These are phyloP conservation scores for Pythium pyrilobum DNA, from an alignment of 352 stramenopile species.

Conservation along the genomic window DNA sequence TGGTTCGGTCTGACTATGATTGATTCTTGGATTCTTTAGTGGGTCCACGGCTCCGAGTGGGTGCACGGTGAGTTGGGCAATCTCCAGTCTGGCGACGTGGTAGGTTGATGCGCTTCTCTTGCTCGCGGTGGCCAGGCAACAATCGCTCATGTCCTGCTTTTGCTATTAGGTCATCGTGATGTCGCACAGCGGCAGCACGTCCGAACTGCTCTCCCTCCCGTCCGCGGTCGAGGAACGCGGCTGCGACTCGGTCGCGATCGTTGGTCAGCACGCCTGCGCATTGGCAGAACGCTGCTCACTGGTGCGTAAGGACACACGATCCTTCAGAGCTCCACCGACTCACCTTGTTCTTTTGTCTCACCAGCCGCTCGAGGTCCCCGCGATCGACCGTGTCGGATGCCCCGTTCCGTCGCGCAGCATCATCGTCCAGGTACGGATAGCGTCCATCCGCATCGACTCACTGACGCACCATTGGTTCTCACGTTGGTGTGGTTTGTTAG, in stretches of 20 bases:
- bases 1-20: not conserved
- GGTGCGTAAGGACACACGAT: not conserved
- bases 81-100: constrained; percentile 50
- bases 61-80: constrained; percentile 74
- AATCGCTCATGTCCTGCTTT: too few relatives aligned
- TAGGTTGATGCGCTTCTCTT: constrained; percentile 13
- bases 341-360: not conserved
- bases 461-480: not conserved
- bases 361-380: constrained; percentile 44
- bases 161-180: constrained; percentile 51
- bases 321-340: not conserved
- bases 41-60: constrained; percentile 77
- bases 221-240: constrained; percentile 31
- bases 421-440: constrained; percentile 50
- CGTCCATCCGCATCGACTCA: not conserved
- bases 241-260: constrained; percentile 44
- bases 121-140: not conserved
- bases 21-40: constrained; percentile 25
- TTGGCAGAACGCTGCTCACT: constrained; percentile 15
- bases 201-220: constrained; percentile 53
- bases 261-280: constrained; percentile 31
- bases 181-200: constrained; percentile 66
- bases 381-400: constrained; percentile 36
- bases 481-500: constrained; percentile 12
- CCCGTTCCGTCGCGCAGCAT: constrained; percentile 77